Percentiles rank a stretch among this genome's conserved stretches.
phyloP scores from a whole-genome alignment of 176 grass and related monocot genomes.

The barley (Hordeum vulgare) region DNA sequence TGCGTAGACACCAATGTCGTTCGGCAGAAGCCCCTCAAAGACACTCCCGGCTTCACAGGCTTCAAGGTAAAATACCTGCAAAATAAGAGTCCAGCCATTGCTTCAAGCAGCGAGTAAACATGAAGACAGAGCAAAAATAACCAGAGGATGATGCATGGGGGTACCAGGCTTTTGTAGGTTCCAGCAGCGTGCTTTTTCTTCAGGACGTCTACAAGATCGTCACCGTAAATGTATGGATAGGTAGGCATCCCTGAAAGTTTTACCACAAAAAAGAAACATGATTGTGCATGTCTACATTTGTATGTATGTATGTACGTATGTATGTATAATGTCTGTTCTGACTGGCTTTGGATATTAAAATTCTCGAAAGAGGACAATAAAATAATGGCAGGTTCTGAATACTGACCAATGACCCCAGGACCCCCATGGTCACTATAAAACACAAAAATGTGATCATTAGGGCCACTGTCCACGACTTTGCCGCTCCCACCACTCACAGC shows the following conservation, averaged over 20 bases:
- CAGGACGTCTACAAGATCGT: constrained; percentile 66
- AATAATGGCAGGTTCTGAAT: neutral
- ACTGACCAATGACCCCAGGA: constrained; percentile 79
- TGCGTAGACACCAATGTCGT: constrained; percentile 78
- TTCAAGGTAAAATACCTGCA: constrained; percentile 92
- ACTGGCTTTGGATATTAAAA: neutral
- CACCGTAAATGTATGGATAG: constrained; percentile 71
- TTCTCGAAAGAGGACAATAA: neutral
- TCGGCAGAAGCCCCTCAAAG: constrained; percentile 74
- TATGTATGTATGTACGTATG: too few relatives aligned
- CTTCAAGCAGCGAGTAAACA: neutral
- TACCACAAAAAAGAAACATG: neutral
- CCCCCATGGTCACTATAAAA: constrained; percentile 91
- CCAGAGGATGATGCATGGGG: constrained; percentile 1
- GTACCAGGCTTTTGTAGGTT: constrained; percentile 92
- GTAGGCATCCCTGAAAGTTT: constrained; percentile 84
- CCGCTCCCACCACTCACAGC: constrained; percentile 78
- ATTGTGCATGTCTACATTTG: neutral
- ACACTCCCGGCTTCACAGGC: constrained; percentile 94
- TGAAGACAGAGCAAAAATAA: neutral
- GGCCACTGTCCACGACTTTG: constrained; percentile 82
- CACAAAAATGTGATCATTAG: constrained; percentile 90
- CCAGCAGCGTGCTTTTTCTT: constrained; percentile 83
- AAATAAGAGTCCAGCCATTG: constrained; percentile 16
- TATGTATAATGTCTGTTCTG: neutral